Conservation (phyloP, 192 early-diverging fungal genomes). For the Backusella tarrabulga region DNA sequence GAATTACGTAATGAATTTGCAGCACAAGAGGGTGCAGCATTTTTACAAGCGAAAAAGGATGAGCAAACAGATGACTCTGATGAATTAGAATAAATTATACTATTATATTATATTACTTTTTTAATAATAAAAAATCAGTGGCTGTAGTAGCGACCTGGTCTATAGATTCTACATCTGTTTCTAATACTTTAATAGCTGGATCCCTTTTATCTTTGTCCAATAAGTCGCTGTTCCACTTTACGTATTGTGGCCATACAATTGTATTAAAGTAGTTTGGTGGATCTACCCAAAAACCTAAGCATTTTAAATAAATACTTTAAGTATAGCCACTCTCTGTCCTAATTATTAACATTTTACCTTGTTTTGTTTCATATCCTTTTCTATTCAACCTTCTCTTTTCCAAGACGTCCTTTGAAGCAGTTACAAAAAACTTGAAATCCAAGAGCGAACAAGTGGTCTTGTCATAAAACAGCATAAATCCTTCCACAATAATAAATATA, state of each 20-base stretch:
- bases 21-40: slow-evolving; percentile 31
- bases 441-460: slow-evolving; percentile 38
- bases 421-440: slow-evolving; percentile 59
- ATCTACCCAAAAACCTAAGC: slow-evolving; percentile 60
- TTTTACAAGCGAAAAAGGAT: slow-evolving; percentile 25
- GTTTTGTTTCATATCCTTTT: slow-evolving; percentile 65
- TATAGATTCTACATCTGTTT: neutral
- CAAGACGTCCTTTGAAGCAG: slow-evolving; percentile 57
- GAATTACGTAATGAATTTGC: slow-evolving; percentile 29
- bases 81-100: neutral
- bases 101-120: neutral
- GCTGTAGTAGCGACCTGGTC: neutral
- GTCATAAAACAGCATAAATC: slow-evolving; percentile 75
- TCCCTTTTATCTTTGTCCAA: slow-evolving; percentile 1
- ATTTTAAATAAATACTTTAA: neutral
- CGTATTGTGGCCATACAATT: slow-evolving; percentile 71
- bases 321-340: neutral
- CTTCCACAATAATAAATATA: slow-evolving; percentile 65
- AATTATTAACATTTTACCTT: slow-evolving; percentile 47
- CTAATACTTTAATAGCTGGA: neutral
- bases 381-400: slow-evolving; percentile 66
- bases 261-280: slow-evolving; percentile 74
- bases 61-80: neutral
- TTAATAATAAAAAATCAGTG: slow-evolving; percentile 1
- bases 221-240: slow-evolving; percentile 46